A percentile compares a stretch with the other conserved stretches of the same genome.
These are phyloP conservation scores for Suhomyces anneliseae DNA, from an alignment of 1,139 yeast species.

Conservation along the genomic window DNA sequence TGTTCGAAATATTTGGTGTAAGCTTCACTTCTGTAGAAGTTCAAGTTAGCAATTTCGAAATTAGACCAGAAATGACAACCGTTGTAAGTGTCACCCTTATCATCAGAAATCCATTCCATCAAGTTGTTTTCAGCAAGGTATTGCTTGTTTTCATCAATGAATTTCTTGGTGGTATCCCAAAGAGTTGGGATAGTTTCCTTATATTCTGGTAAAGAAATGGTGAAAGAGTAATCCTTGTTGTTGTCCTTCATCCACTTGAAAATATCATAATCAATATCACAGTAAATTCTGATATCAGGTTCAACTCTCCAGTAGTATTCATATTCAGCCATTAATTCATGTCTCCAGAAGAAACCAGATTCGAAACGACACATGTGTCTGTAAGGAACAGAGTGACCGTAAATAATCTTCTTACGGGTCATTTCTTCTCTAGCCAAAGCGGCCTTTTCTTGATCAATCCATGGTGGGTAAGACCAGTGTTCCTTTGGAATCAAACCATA, in stretches of 20 bases:
- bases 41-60: conserved; percentile 75
- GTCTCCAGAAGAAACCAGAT: conserved; percentile 86
- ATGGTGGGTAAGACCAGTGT: conserved; percentile 54
- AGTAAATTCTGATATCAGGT: conserved; percentile 74
- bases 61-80: conserved; percentile 90
- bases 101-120: conserved; percentile 71
- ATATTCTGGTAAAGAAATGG: conserved; percentile 83
- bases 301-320: conserved; percentile 95
- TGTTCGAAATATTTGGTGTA: conserved; percentile 67
- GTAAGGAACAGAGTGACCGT: conserved; percentile 62
- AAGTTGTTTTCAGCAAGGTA: conserved; percentile 65
- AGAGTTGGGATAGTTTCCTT: conserved; percentile 75
- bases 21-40: conserved; percentile 72
- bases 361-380: conserved; percentile 93
- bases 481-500: conserved; percentile 47
- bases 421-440: conserved; percentile 50
- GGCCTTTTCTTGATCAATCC: conserved; percentile 61
- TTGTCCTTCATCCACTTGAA: conserved; percentile 80
- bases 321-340: conserved; percentile 66
- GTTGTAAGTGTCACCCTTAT: conserved; percentile 66
- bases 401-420: conserved; percentile 54
- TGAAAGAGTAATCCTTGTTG: conserved; percentile 72
- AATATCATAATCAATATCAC: conserved; percentile 80
- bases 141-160: conserved; percentile 64
- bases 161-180: conserved; percentile 75